Evolutionary conservation across 768 basidiomycete genomes (phyloP).

Genomic region (Tylopilus balloui): DNA sequence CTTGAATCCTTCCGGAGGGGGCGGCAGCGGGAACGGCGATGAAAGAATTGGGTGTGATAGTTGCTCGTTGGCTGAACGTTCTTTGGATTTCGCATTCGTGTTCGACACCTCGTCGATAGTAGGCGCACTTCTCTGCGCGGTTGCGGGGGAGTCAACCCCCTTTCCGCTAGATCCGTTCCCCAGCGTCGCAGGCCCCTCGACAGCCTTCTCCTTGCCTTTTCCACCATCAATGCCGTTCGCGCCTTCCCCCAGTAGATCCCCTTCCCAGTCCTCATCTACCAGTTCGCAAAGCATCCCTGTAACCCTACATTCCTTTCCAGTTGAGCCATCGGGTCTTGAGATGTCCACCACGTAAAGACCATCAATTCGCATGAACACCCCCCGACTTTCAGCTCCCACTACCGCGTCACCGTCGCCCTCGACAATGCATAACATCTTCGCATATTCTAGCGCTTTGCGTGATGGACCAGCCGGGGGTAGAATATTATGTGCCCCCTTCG

Average conservation of each 20-base stretch:
- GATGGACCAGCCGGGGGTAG: slow-evolving; percentile 57
- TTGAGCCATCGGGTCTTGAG: slow-evolving; percentile 36
- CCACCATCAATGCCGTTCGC: slow-evolving; percentile 10
- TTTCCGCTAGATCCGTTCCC: slow-evolving; percentile 6
- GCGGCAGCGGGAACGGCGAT: slow-evolving; percentile 46
- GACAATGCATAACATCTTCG: slow-evolving; percentile 10
- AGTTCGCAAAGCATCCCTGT: slow-evolving; percentile 75
- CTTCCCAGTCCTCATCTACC: slow-evolving; percentile 68
- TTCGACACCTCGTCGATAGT: slow-evolving; percentile 12
- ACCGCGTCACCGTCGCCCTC: slow-evolving; percentile 5
- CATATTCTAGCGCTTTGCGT: slow-evolving; percentile 28
- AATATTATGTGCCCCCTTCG: slow-evolving; percentile 57
- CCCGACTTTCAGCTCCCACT: slow-evolving; percentile 38
- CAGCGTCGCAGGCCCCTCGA: slow-evolving; percentile 16
- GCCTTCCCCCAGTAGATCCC: slow-evolving; percentile 26
- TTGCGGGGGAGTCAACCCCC: not conserved
- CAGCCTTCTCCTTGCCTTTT: slow-evolving; percentile 32
- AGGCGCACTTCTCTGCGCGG: slow-evolving; percentile 18
- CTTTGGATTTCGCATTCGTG: slow-evolving; percentile 11
- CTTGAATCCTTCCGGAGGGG: slow-evolving; percentile 60
- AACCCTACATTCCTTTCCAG: slow-evolving; percentile 57
- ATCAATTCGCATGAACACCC: slow-evolving; percentile 69
- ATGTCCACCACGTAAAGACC: slow-evolving; percentile 62
- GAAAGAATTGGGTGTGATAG: slow-evolving; percentile 36
- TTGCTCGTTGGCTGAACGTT: slow-evolving; percentile 26